A percentile compares a stretch with the other conserved stretches of the same genome.
Evolutionary conservation across 257 asterid genomes (phyloP).

Genomic region (Fraxinus americana): DNA sequence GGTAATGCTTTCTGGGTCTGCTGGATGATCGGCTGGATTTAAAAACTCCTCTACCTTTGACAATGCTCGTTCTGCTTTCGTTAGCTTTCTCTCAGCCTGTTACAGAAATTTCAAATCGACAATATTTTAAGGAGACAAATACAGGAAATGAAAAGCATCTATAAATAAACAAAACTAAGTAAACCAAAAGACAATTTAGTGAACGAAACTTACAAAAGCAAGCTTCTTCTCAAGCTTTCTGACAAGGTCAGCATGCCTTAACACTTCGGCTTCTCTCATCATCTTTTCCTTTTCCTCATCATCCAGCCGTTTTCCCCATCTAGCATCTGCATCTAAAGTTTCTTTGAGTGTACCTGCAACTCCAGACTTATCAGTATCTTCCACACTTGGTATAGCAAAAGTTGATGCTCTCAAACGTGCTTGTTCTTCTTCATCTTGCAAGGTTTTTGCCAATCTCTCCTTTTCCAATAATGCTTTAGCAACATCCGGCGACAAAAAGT

Average conservation of each 20-base stretch:
- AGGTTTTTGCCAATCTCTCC: conserved; percentile 73
- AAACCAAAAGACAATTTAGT: not conserved
- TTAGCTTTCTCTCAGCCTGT: conserved; percentile 78
- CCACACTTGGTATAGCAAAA: conserved; percentile 38
- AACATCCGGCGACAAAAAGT: conserved; percentile 83
- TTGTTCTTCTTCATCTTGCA: conserved; percentile 93
- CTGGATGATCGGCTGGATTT: conserved; percentile 60
- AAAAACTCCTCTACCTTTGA: conserved; percentile 80
- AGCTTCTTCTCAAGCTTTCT: conserved; percentile 86
- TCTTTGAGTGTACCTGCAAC: conserved; percentile 85
- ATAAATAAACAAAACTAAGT: not conserved
- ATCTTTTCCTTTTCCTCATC: conserved; percentile 58
- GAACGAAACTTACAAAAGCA: conserved; percentile 57
- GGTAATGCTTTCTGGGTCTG: conserved; percentile 71
- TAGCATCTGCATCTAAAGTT: conserved; percentile 77
- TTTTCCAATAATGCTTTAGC: conserved; percentile 86
- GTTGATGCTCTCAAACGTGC: conserved; percentile 70
- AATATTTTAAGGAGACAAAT: not conserved
- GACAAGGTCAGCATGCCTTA: conserved; percentile 75
- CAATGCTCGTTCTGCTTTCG: conserved; percentile 75
- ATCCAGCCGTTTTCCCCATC: conserved; percentile 80
- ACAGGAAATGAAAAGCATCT: not conserved
- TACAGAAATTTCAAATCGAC: conserved; percentile 23
- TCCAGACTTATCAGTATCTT: conserved; percentile 43
- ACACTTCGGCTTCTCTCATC: conserved; percentile 77